phyloP scores from a whole-genome alignment of 1,139 yeast species.

The Insectozyma bohioensis region DNA sequence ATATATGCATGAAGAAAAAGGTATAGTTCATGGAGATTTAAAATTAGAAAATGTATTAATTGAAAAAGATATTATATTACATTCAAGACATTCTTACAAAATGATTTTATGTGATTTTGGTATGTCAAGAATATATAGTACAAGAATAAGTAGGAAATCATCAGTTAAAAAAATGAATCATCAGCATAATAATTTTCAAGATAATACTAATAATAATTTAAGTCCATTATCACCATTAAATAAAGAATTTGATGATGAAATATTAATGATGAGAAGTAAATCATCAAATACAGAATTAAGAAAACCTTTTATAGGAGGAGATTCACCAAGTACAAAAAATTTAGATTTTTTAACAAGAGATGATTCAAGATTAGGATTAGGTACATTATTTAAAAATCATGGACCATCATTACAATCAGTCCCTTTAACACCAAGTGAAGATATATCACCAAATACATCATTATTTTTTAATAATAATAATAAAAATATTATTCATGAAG shows the following conservation, averaged over 20 bases:
- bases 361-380: slow-evolving; percentile 36
- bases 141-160: slow-evolving; percentile 28
- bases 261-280: slow-evolving; percentile 42
- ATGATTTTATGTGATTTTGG: slow-evolving; percentile 84
- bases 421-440: slow-evolving; percentile 29
- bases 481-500: too few relatives aligned
- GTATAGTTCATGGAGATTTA: slow-evolving; percentile 84
- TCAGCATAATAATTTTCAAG: slow-evolving; percentile 1
- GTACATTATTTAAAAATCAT: slow-evolving; percentile 26
- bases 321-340: slow-evolving; percentile 22
- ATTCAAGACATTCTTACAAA: too few relatives aligned
- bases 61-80: slow-evolving; percentile 29
- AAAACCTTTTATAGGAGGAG: slow-evolving; percentile 37
- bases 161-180: slow-evolving; percentile 15
- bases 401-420: slow-evolving; percentile 40
- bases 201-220: slow-evolving; percentile 1
- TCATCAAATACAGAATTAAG: slow-evolving; percentile 40
- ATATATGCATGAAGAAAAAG: slow-evolving; percentile 67
- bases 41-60: slow-evolving; percentile 83
- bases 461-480: too few relatives aligned
- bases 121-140: slow-evolving; percentile 52
- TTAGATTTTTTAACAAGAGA: slow-evolving; percentile 24
- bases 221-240: slow-evolving; percentile 2
- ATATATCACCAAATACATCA: slow-evolving; percentile 6
- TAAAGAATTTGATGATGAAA: slow-evolving; percentile 13